Percentiles rank a stretch among this genome's conserved stretches.
These are phyloP conservation scores for Podaxis mareebaensis DNA, from an alignment of 768 basidiomycete species.

Conservation along the genomic window DNA sequence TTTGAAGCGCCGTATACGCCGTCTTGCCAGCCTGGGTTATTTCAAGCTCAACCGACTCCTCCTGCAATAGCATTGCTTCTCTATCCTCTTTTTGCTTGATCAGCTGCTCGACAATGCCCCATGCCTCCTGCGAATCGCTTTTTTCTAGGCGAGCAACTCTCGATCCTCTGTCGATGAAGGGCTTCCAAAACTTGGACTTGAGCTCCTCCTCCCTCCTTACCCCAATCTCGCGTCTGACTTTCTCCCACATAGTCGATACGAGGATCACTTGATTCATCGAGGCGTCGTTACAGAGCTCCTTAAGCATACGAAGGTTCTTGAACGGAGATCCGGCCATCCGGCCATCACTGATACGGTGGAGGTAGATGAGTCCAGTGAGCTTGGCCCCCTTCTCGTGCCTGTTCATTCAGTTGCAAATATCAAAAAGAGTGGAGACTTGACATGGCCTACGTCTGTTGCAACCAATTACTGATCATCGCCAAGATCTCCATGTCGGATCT, in stretches of 20 bases:
- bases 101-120: slow-evolving; percentile 20
- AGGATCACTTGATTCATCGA: slow-evolving; percentile 33
- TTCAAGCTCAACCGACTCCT: too few relatives aligned
- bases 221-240: slow-evolving; percentile 23
- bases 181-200: slow-evolving; percentile 18
- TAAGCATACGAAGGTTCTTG: slow-evolving; percentile 35
- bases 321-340: slow-evolving; percentile 33
- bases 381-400: slow-evolving; percentile 27
- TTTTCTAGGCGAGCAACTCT: slow-evolving; percentile 20
- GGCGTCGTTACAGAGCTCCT: slow-evolving; percentile 23
- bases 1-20: too few relatives aligned
- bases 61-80: too few relatives aligned
- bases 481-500: slow-evolving; percentile 26
- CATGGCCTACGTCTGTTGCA: slow-evolving; percentile 22
- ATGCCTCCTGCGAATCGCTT: slow-evolving; percentile 15
- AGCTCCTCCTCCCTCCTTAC: slow-evolving; percentile 23
- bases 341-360: slow-evolving; percentile 41
- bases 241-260: slow-evolving; percentile 41
- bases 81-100: neutral
- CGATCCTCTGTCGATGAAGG: slow-evolving; percentile 14
- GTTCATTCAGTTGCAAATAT: neutral
- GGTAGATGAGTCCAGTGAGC: slow-evolving; percentile 37
- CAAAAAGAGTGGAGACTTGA: neutral
- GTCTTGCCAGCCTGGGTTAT: too few relatives aligned
- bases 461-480: slow-evolving; percentile 32